Conservation (phyloP, 2,329 filamentous ascomycete species). For the Davidsoniella neocaledoniae region DNA sequence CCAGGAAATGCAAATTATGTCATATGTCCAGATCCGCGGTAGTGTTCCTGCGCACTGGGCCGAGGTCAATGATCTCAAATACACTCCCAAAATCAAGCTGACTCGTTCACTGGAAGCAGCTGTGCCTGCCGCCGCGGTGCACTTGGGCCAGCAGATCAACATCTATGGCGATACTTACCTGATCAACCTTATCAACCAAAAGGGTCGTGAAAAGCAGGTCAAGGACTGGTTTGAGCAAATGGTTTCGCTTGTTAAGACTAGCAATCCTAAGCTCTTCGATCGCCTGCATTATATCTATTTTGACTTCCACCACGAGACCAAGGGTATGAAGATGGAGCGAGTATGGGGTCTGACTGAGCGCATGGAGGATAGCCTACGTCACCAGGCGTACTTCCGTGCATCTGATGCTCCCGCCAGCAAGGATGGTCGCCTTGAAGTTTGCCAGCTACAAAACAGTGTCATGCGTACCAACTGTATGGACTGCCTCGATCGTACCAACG, state of each 20-base stretch:
- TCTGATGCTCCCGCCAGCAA: slow-evolving; percentile 62
- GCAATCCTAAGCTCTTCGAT: slow-evolving; percentile 48
- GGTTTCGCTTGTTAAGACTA: slow-evolving; percentile 67
- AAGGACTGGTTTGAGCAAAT: slow-evolving; percentile 92
- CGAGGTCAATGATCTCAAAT: slow-evolving; percentile 83
- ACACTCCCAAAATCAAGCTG: slow-evolving; percentile 69
- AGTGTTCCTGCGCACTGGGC: slow-evolving; percentile 95
- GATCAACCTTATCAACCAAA: slow-evolving; percentile 94
- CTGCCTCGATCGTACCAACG: slow-evolving; percentile 92
- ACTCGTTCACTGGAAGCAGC: slow-evolving; percentile 72
- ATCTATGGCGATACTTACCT: slow-evolving; percentile 94
- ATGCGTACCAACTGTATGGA: slow-evolving; percentile 99
- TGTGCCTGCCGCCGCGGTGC: slow-evolving; percentile 58
- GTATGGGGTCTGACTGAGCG: slow-evolving; percentile 74
- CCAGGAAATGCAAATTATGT: slow-evolving; percentile 73
- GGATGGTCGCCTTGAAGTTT: slow-evolving; percentile 55
- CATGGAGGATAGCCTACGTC: slow-evolving; percentile 55
- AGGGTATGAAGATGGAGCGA: slow-evolving; percentile 84
- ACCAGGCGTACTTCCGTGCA: slow-evolving; percentile 84
- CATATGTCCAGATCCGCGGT: slow-evolving; percentile 91
- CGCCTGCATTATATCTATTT: slow-evolving; percentile 94
- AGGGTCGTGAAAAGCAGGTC: slow-evolving; percentile 72
- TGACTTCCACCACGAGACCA: slow-evolving; percentile 95
- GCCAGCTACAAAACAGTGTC: slow-evolving; percentile 69
- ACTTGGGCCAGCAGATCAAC: slow-evolving; percentile 86